A percentile compares a stretch with the other conserved stretches of the same genome.
Evolutionary conservation across 1,139 yeast species (phyloP).

Genomic region (Blastobotrys apis): DNA sequence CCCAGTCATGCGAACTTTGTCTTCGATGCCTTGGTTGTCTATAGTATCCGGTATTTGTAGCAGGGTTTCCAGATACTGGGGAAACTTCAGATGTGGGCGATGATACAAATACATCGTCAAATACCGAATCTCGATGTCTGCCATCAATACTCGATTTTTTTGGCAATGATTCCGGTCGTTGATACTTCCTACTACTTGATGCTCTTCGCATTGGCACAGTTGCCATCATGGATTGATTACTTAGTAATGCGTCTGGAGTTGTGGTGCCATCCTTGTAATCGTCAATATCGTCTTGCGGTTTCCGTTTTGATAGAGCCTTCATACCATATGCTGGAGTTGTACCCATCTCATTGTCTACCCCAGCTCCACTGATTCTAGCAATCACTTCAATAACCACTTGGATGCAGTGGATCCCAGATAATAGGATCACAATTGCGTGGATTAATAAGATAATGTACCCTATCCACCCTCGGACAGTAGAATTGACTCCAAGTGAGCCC

Average conservation of each 20-base stretch:
- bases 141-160: neutral
- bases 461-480: constrained; percentile 32
- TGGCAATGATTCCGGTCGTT: neutral
- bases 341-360: constrained; percentile 4
- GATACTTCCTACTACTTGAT: neutral
- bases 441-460: constrained; percentile 34
- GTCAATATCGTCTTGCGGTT: constrained; percentile 1
- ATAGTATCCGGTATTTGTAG: constrained; percentile 22
- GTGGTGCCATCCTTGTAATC: constrained; percentile 5
- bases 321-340: constrained; percentile 15
- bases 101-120: constrained; percentile 22
- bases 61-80: constrained; percentile 13
- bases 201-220: neutral
- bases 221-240: constrained; percentile 11
- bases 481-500: constrained; percentile 22
- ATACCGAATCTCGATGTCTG: constrained; percentile 17
- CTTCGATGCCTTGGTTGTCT: constrained; percentile 29
- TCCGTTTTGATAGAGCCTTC: constrained; percentile 15
- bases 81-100: constrained; percentile 25
- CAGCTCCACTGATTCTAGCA: constrained; percentile 28
- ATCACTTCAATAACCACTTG: constrained; percentile 32
- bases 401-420: constrained; percentile 31
- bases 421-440: constrained; percentile 31
- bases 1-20: constrained; percentile 29
- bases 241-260: constrained; percentile 11